Evolutionary conservation across 1,139 yeast genomes (phyloP), one percentile per base, ranked within the genome.

Genomic region (Magnusiomyces suaveolens): DNA sequence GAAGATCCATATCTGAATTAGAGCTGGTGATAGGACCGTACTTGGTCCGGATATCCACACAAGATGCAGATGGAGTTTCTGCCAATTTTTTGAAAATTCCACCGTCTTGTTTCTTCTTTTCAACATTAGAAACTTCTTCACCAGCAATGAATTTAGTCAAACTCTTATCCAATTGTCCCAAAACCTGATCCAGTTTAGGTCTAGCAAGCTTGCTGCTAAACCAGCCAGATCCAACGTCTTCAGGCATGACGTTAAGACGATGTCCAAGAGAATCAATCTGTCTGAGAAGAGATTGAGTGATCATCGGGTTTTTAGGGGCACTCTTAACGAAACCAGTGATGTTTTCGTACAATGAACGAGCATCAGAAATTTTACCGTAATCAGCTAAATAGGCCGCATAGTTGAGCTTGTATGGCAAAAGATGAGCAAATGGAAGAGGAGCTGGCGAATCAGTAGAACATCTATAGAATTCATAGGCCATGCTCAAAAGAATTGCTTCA

Each of bases 61-160:
- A 33, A 16, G 64, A 53, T 14, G 51, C 54, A 21, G 57, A 54
- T 2, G 63, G 66, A 2, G 66, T 59, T 29, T 61, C 61, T 1
- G 66, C 65, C 50, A 83, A 84, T 60, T 83, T 84, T 56, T 87
- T 84, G 70, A 87, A 87, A 0, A 84, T 82, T 6, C 85, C 85
- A 43, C 72, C 76, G 32, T 78, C 79, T 39, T 69, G 71, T 2
- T 73, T 58, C n/a, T 62, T 61, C 32, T 36, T 10, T 26, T 26
- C n/a, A 2, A 56, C 58, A 14, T 60, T 62, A 1, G 59, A 62
- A 24, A 69, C 69, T 47, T 83, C 90, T 53, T 87, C 96, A 14
- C 97, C 98, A 2, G 96, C 87, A 59, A 92, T 92, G 66, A 90
- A 87, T 67, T 88, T 88, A 63, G 80, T 81, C 64, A 83, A 80